phyloP scores from a whole-genome alignment of 371 early-diverging fungal species.

The Syncephalastrum monosporum region DNA sequence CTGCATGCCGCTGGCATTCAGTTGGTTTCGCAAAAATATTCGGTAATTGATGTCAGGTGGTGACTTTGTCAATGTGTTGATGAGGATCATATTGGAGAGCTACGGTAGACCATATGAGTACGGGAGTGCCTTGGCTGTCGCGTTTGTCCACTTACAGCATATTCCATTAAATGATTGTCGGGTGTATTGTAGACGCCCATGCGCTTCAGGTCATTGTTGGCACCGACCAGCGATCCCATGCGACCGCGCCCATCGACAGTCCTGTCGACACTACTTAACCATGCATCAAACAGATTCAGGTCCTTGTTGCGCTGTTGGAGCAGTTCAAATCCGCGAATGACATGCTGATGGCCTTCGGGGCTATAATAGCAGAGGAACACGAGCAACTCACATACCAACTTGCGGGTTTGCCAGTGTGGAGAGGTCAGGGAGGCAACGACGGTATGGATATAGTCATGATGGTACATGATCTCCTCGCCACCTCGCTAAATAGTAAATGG shows the following conservation, averaged over 20 bases:
- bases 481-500: slow-evolving; percentile 52
- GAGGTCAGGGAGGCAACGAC: slow-evolving; percentile 70
- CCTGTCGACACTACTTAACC: slow-evolving; percentile 67
- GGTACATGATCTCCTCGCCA: slow-evolving; percentile 63
- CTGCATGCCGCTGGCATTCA: slow-evolving; percentile 60
- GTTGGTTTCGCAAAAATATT: slow-evolving; percentile 66
- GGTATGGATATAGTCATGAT: slow-evolving; percentile 56
- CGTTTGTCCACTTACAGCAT: slow-evolving; percentile 46
- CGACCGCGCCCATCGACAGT: slow-evolving; percentile 74
- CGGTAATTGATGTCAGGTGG: slow-evolving; percentile 65
- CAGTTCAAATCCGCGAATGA: slow-evolving; percentile 49
- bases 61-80: slow-evolving; percentile 70
- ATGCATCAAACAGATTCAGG: slow-evolving; percentile 63
- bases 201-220: slow-evolving; percentile 62
- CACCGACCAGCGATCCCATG: slow-evolving; percentile 71
- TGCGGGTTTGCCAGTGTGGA: slow-evolving; percentile 68
- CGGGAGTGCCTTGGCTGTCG: slow-evolving; percentile 20
- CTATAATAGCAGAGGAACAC: slow-evolving; percentile 72
- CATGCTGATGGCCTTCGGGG: slow-evolving; percentile 66
- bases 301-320: slow-evolving; percentile 46
- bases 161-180: slow-evolving; percentile 65
- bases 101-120: slow-evolving; percentile 6
- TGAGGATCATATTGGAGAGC: slow-evolving; percentile 73
- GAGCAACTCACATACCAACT: slow-evolving; percentile 66
- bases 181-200: slow-evolving; percentile 52